These are phyloP conservation scores for Colletotrichum tamarilloi DNA, from an alignment of 2,329 filamentous ascomycete genomes.

Conservation along the genomic window DNA sequence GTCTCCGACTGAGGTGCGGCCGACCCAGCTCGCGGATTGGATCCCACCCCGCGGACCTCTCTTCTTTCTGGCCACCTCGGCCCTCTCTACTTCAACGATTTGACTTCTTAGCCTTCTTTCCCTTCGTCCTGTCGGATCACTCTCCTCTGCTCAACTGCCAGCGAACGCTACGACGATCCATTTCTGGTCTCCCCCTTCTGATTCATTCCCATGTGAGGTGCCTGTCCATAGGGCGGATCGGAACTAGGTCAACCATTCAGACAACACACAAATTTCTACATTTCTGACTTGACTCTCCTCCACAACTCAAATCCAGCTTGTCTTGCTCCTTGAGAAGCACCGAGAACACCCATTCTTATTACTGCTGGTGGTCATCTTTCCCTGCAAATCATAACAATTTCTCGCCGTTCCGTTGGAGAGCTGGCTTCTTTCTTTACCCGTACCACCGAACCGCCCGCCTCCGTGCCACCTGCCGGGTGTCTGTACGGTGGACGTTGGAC, in stretches of 20 bases:
- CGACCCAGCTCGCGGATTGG: conserved; percentile 9
- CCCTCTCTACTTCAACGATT: background rate
- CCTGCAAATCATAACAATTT: background rate
- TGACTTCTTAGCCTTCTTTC: background rate
- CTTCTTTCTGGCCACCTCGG: background rate
- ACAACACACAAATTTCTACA: conserved; percentile 9
- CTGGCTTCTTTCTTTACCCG: background rate
- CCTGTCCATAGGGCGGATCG: conserved; percentile 26
- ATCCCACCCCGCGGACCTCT: conserved; percentile 4
- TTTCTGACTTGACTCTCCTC: background rate
- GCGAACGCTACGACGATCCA: conserved; percentile 10
- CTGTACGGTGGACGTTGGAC: conserved; percentile 6
- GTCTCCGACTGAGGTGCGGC: background rate
- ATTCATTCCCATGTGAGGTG: conserved; percentile 19
- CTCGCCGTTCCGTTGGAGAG: background rate
- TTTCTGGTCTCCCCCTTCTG: background rate
- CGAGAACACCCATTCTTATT: background rate
- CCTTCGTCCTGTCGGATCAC: conserved; percentile 17
- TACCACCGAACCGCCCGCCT: conserved; percentile 8
- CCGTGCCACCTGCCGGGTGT: background rate
- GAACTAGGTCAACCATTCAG: conserved; percentile 21
- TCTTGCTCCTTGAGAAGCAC: background rate
- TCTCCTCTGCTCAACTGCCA: conserved; percentile 17
- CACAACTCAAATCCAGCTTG: background rate
- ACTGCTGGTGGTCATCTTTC: background rate